Evolutionary conservation across 1,284 basidiomycete genomes (phyloP).

Genomic region (Cerioporus squamosus): DNA sequence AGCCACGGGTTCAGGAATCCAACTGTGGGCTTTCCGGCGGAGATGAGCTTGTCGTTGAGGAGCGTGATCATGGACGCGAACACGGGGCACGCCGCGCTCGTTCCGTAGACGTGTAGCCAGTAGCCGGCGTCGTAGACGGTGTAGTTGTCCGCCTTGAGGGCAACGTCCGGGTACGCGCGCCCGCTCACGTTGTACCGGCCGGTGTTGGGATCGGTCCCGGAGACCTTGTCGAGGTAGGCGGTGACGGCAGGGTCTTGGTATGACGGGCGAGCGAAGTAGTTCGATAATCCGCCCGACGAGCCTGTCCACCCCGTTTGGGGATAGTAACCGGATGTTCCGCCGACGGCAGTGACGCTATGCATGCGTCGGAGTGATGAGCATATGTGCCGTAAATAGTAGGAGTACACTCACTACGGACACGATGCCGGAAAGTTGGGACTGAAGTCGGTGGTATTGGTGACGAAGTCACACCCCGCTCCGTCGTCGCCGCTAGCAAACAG

Average conservation of each 20-base stretch:
- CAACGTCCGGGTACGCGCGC: constrained; percentile 35
- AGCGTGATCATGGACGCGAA: constrained; percentile 55
- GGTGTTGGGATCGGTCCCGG: constrained; percentile 33
- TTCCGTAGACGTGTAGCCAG: constrained; percentile 51
- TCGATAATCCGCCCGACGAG: constrained; percentile 65
- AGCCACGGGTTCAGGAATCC: constrained; percentile 54
- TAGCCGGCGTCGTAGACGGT: constrained; percentile 35
- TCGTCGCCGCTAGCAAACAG: constrained; percentile 66
- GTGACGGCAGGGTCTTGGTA: constrained; percentile 43
- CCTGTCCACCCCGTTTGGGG: constrained; percentile 42
- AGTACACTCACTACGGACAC: constrained; percentile 42
- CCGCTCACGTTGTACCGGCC: constrained; percentile 32
- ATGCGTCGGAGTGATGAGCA: not conserved
- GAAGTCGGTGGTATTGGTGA: constrained; percentile 52
- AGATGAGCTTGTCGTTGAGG: constrained; percentile 54
- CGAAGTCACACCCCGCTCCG: constrained; percentile 54
- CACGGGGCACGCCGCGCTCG: constrained; percentile 51
- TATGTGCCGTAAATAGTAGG: not conserved
- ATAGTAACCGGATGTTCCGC: constrained; percentile 50
- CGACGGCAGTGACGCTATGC: constrained; percentile 61
- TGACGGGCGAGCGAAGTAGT: constrained; percentile 41
- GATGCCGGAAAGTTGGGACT: constrained; percentile 69
- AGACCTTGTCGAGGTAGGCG: constrained; percentile 23
- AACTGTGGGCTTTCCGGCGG: constrained; percentile 41
- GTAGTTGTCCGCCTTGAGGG: constrained; percentile 30